phyloP scores from a whole-genome alignment of 495 filamentous ascomycete species.

The Halenospora varia region DNA sequence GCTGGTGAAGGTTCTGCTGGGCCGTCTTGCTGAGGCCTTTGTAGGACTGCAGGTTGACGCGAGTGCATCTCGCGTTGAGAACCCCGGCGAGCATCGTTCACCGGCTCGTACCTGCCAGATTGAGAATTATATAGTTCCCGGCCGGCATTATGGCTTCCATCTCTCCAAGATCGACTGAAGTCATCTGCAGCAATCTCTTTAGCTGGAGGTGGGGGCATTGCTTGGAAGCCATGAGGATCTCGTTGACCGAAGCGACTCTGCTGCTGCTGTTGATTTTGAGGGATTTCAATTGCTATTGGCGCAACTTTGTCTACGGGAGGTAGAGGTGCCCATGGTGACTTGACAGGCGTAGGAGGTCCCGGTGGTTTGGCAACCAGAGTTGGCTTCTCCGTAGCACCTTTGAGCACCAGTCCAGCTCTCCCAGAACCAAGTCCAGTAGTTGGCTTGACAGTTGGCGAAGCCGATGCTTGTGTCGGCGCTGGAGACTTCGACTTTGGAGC shows the following conservation, averaged over 20 bases:
- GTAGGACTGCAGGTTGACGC: slow-evolving; percentile 75
- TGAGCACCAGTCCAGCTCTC: slow-evolving; percentile 53
- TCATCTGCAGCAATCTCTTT: slow-evolving; percentile 94
- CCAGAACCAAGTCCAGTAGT: slow-evolving; percentile 35
- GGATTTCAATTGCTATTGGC: slow-evolving; percentile 52
- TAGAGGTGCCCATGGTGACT: slow-evolving; percentile 86
- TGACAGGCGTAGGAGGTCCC: slow-evolving; percentile 63
- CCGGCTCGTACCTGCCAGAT: slow-evolving; percentile 91
- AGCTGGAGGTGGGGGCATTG: slow-evolving; percentile 39
- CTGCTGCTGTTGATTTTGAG: slow-evolving; percentile 19
- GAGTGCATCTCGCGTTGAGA: slow-evolving; percentile 63
- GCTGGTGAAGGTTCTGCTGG: slow-evolving; percentile 89
- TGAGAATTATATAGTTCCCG: slow-evolving; percentile 91
- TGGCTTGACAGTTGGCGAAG: slow-evolving; percentile 32
- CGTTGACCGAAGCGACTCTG: slow-evolving; percentile 28
- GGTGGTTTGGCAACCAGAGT: slow-evolving; percentile 77
- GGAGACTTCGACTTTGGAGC: slow-evolving; percentile 33
- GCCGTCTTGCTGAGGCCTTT: slow-evolving; percentile 55
- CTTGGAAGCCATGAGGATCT: slow-evolving; percentile 35
- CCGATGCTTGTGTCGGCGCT: slow-evolving; percentile 35
- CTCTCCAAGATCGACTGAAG: slow-evolving; percentile 84
- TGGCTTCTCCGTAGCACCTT: slow-evolving; percentile 68
- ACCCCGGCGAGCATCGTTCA: slow-evolving; percentile 65
- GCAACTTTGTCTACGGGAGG: slow-evolving; percentile 81
- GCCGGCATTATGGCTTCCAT: slow-evolving; percentile 51